Base-by-base conservation (phyloP, 768 basidiomycete species). In the Termitomyces sp. region DNA sequence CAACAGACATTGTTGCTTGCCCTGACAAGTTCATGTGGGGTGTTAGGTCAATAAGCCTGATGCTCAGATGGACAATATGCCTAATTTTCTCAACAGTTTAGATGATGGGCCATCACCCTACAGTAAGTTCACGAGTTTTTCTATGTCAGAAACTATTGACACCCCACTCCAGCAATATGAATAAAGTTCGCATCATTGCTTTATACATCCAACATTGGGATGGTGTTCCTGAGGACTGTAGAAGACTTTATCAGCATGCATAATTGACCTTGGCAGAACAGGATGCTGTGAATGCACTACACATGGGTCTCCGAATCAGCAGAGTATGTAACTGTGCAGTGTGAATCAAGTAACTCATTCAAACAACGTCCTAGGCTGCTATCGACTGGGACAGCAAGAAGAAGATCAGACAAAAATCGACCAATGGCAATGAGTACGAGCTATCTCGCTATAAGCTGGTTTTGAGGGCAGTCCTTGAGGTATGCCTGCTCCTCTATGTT, bases 211-310 rank as follows among this genome's bases (percentile, higher is more conserved):
- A 96, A 70, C 82, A 87, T 71, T 87, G 95, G 30, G 97, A 98
- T 65, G 97, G 97, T 39, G 96, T 98, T 20, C 95, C 97, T n/a
- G 95, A 98, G 68, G 97, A 99, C 72, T 87, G 93, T 55, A 85
- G 95, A 59, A 81, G 97, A 57, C 72, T 99, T 57, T 98, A 95
- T 71, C 95, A 98, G 68, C 97, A 99, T 69, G 97, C 96, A 20
- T 81, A 92, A 44, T 75, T 99, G 42, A 84, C 86, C 5, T 72
- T 95, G 56, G 80, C 91, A 4, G 96, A 99, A 65, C 93, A 96
- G 72, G 97, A 98, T 67, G 92, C 93, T 27, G 80, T 98, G 43
- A 96, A 97, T 69, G 88, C 93, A 8, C 78, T 99, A 55, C 82
- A 87, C 65, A 74, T 99, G 32, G 97, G 97, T 14, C 82, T 87